These are phyloP conservation scores for Mycosarcoma mackinlayi DNA, from an alignment of 1,284 basidiomycete genomes.

Conservation along the genomic window DNA sequence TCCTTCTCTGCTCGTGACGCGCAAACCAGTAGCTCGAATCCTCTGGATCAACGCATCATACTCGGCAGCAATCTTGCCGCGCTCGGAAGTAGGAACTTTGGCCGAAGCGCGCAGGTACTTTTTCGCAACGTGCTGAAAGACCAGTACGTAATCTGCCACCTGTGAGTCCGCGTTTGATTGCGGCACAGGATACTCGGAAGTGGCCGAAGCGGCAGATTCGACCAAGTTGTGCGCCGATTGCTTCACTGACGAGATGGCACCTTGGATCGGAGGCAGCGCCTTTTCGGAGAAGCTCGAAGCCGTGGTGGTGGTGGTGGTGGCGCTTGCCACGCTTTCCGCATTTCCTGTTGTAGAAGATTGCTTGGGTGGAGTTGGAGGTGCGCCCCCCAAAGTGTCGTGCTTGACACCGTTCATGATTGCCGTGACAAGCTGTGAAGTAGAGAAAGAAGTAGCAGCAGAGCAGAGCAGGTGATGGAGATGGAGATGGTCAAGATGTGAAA, in stretches of 20 bases:
- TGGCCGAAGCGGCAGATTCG: conserved; percentile 1
- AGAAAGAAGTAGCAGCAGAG: background rate
- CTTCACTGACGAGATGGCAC: conserved; percentile 14
- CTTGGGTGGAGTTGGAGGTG: conserved; percentile 21
- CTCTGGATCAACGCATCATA: conserved; percentile 41
- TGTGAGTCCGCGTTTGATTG: conserved; percentile 37
- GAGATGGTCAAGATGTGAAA: background rate
- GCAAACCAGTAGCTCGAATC: conserved; percentile 49
- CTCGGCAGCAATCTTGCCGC: conserved; percentile 43
- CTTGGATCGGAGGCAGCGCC: conserved; percentile 35
- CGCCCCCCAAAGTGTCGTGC: conserved; percentile 6
- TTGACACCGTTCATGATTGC: conserved; percentile 41
- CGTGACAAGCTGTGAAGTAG: background rate
- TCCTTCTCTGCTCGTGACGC: conserved; percentile 55
- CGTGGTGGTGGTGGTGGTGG: background rate
- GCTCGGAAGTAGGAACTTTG: conserved; percentile 42
- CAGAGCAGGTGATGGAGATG: background rate
- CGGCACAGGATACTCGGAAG: conserved; percentile 22
- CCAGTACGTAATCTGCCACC: conserved; percentile 58
- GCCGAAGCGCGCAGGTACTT: conserved; percentile 36
- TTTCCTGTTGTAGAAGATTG: background rate
- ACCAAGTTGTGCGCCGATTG: conserved; percentile 10
- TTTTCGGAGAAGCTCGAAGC: conserved; percentile 22
- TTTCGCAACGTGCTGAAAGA: conserved; percentile 54
- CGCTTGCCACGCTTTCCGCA: conserved; percentile 2